These are phyloP conservation scores for Eucalyptus erythrocorys DNA, from an alignment of 345 rosid genomes.

Conservation along the genomic window DNA sequence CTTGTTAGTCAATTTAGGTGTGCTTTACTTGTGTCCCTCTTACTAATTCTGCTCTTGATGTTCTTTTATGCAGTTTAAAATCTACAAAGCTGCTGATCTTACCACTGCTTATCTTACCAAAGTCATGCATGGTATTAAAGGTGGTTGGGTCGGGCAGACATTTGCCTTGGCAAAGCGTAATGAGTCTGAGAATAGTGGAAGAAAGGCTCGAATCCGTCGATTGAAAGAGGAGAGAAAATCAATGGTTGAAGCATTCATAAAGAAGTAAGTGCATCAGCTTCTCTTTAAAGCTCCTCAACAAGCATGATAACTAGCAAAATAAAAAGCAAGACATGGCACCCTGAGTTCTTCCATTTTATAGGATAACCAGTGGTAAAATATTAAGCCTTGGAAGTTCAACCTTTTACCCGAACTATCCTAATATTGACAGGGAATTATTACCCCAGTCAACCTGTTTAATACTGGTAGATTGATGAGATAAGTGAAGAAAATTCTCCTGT, in stretches of 20 bases:
- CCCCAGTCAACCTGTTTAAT: neutral
- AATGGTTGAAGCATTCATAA: conserved; percentile 76
- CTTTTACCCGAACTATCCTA: neutral
- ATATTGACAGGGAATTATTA: neutral
- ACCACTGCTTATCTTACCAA: neutral
- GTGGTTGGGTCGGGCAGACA: conserved; percentile 58
- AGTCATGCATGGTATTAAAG: conserved; percentile 65
- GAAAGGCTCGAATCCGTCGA: conserved; percentile 72
- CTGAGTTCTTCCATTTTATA: neutral
- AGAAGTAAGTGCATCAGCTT: conserved; percentile 31
- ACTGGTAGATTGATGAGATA: neutral
- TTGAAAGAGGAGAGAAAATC: conserved; percentile 89
- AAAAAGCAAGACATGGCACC: neutral
- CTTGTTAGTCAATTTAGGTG: neutral
- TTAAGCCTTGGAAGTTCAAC: neutral
- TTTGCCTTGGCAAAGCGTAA: conserved; percentile 68
- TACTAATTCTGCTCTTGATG: neutral
- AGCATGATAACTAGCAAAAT: neutral
- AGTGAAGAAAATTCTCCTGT: neutral
- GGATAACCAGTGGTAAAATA: neutral
- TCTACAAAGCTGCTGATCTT: neutral
- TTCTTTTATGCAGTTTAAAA: neutral
- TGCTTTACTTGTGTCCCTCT: neutral
- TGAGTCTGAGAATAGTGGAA: conserved; percentile 58
- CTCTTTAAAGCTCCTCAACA: neutral